Evolutionary conservation across 1,284 basidiomycete genomes (phyloP), one percentile per base, ranked within the genome.

Genomic region (Pascua sp.): DNA sequence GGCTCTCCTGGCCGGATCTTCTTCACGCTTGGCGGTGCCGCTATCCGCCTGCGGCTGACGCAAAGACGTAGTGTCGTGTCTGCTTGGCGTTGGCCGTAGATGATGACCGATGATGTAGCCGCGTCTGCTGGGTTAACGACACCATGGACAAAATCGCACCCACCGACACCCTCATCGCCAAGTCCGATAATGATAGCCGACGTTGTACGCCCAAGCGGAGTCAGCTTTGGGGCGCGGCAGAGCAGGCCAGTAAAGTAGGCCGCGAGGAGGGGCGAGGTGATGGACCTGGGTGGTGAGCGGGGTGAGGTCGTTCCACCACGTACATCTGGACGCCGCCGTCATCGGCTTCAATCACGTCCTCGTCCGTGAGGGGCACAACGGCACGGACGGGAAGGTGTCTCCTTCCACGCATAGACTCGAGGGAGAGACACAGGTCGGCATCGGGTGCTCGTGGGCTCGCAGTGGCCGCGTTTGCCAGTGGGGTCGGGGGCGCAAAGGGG

Each of bases 1-100:
- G 76, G 76, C 51, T 78, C 75, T 16, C 76, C 76, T n/a, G 76
- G 76, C 39, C 69, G 56, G 18, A 75, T 59, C 50, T 71, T 74
- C 50, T 64, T 68, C 39, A 57, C 67, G 44, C 58, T 63, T 0
- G 65, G 58, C 24, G 67, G 63, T 1, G 61, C 56, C 12, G 67
- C 62, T 9, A 47, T 44, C 47, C 64, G 70, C 16, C 66, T 56
- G 32, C 72, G 56, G 4, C 67, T 69, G 0, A 73, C 73, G 38
- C 61, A 67, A 3, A 76, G 57, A 15, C 64, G 61, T n/a, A 75
- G 51, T 0, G 49, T 47, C 7, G 9, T 42, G 11, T 42, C 51
- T 9, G 7, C 44, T 15, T 55, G 42, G 9, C 41, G 42, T 53
- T 63, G 62, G 15, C 62, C 62, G 18, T 60, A 63, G 17, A 63